Evolutionary conservation across 139 green algal genomes (phyloP).

Genomic region (Chlamydomonas sp.): DNA sequence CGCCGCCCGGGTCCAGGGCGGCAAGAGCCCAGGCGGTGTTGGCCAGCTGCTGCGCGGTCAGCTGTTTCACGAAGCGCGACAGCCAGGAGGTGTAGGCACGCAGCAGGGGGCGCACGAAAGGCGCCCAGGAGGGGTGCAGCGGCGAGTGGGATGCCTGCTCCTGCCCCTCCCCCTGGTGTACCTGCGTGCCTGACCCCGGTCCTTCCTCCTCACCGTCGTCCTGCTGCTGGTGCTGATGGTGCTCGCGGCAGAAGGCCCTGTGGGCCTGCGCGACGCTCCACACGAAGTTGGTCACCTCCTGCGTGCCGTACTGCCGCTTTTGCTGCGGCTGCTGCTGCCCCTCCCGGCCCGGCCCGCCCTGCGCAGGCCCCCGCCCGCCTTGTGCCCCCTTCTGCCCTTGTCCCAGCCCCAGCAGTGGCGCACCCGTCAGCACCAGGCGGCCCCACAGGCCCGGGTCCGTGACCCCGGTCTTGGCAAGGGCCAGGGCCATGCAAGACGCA

Average conservation of each 20-base stretch:
- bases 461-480: conserved; percentile 9
- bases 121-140: background rate
- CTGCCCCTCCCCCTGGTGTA: background rate
- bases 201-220: too few species aligned
- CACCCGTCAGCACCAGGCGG: conserved; percentile 2
- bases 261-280: conserved; percentile 41
- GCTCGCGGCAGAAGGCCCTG: background rate
- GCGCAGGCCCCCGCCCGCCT: conserved; percentile 31
- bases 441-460: conserved; percentile 14
- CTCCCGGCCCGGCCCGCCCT: background rate
- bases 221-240: background rate
- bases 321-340: too few species aligned
- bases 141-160: background rate
- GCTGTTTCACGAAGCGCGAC: background rate
- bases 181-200: background rate
- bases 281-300: conserved; percentile 43
- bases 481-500: conserved; percentile 4
- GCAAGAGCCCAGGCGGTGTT: conserved; percentile 28
- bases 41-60: conserved; percentile 1
- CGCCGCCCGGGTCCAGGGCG: background rate
- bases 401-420: background rate
- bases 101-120: too few species aligned
- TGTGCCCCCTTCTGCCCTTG: conserved; percentile 2
- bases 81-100: background rate
- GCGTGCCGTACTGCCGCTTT: conserved; percentile 3